phyloP scores from a whole-genome alignment of 306 rosid genomes.

The Vigna mungo region DNA sequence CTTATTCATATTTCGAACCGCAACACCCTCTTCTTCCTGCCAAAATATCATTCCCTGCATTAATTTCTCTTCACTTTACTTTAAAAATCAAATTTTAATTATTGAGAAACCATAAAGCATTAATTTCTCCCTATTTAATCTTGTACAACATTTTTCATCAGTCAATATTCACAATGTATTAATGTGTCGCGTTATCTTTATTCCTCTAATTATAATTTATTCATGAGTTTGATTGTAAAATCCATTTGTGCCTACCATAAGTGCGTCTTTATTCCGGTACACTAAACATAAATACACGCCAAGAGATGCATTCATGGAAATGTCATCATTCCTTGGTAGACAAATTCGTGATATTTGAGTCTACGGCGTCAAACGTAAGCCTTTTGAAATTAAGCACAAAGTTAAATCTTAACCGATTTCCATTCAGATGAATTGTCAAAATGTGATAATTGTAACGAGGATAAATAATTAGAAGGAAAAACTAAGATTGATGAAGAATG shows the following conservation, averaged over 20 bases:
- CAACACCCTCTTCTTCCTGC: not conserved
- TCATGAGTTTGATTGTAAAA: not conserved
- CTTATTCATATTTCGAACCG: not conserved
- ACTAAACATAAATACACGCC: not conserved
- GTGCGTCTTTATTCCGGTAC: not conserved
- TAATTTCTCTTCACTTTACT: not conserved
- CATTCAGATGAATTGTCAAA: not conserved
- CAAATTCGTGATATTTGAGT: not conserved
- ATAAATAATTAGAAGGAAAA: not conserved
- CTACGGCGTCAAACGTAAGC: not conserved
- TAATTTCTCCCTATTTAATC: not conserved
- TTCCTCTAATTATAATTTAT: too few species aligned
- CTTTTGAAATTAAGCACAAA: not conserved
- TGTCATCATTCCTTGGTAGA: not conserved
- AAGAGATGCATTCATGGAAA: not conserved
- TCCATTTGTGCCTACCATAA: not conserved
- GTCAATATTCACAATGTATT: not conserved
- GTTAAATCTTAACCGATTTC: slow-evolving; percentile 11
- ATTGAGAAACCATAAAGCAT: too few species aligned
- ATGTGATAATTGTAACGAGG: not conserved
- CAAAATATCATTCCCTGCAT: not conserved
- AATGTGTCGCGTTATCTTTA: not conserved
- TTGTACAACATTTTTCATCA: not conserved
- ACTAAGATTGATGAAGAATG: slow-evolving; percentile 10
- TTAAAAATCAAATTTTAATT: too few species aligned